Evolutionary conservation across 2,329 filamentous ascomycete species (phyloP), one percentile per base, ranked within the genome.

Genomic region (Domatiomyces globalis): DNA sequence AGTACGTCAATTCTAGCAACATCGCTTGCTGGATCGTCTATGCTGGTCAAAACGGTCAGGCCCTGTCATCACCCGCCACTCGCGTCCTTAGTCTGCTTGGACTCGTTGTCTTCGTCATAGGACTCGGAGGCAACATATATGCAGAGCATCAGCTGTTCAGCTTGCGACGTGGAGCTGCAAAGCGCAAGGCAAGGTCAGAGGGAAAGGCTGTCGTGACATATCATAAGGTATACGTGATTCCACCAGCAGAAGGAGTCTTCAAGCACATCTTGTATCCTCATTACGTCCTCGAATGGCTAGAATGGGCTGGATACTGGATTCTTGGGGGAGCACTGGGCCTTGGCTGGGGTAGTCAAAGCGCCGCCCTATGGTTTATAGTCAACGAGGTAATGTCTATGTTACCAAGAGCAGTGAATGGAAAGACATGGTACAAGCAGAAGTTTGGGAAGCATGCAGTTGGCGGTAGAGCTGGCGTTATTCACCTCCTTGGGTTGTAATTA

Each of bases 211-310:
- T 69, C 45, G 69, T 74, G 53, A 73, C 73, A 15, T 81, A 85
- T 55, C 77, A 85, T 45, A 94, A 92, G 70, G 79, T 94, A 55
- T 96, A 96, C 66, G 80, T 85, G 70, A 78, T 98, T 49, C 92
- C 71, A n/a, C 69, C 92, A 0, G 73, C 86, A 63, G 83, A 83
- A 48, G 88, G 89, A 0, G 17, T 48, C 8, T 98, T 96, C 69
- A 74, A 77, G 58, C 83, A 81, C 62, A 78, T 95, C 63, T 75
- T 96, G 53, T 95, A 84, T 67, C 88, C 92, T 58, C 92, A 98
- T 66, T 98, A 95, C 67, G 74, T 94, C n/a, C 85, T 83, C 64
- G 92, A 98, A 71, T 98, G 92, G 92, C 66, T 95, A 49, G 92
- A 98, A 73, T 98, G 92, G 92, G 67, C 77, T 2, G 92, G 92